Conservation (phyloP, 352 stramenopile genomes). For the Aphanomyces astaci region DNA sequence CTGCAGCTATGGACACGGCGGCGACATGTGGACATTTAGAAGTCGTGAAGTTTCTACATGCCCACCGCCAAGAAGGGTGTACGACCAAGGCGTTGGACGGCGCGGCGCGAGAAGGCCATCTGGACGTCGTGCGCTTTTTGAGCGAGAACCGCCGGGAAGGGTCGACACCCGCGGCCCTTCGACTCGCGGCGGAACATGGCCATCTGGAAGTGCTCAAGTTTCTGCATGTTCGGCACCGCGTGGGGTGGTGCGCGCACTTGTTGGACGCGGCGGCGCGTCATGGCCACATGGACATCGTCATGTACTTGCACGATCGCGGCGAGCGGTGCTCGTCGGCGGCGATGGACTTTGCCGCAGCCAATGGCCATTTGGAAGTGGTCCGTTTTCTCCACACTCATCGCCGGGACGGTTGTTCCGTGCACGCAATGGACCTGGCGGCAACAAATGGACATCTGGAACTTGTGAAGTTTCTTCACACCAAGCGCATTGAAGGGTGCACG, state of each 20-base stretch:
- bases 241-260: not conserved
- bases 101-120: slow-evolving; percentile 1
- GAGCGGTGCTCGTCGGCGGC: not conserved
- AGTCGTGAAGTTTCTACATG: slow-evolving; percentile 26
- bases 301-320: not conserved
- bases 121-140: slow-evolving; percentile 14
- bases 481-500: not conserved
- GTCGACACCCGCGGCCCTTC: not conserved
- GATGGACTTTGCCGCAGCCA: not conserved
- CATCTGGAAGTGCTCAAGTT: not conserved
- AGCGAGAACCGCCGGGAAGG: slow-evolving; percentile 14
- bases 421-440: not conserved
- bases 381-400: not conserved
- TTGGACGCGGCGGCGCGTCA: not conserved
- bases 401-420: not conserved
- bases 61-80: slow-evolving; percentile 11
- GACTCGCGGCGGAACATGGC: not conserved
- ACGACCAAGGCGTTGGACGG: slow-evolving; percentile 14
- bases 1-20: slow-evolving; percentile 25
- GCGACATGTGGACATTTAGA: slow-evolving; percentile 22
- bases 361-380: not conserved
- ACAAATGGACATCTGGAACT: not conserved
- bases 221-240: not conserved
- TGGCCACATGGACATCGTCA: not conserved
- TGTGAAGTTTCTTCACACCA: slow-evolving; percentile 11